A percentile compares a stretch with the other conserved stretches of the same genome.
phyloP scores from a whole-genome alignment of 2,329 filamentous ascomycete genomes.

The Scedosporium apiospermum region DNA sequence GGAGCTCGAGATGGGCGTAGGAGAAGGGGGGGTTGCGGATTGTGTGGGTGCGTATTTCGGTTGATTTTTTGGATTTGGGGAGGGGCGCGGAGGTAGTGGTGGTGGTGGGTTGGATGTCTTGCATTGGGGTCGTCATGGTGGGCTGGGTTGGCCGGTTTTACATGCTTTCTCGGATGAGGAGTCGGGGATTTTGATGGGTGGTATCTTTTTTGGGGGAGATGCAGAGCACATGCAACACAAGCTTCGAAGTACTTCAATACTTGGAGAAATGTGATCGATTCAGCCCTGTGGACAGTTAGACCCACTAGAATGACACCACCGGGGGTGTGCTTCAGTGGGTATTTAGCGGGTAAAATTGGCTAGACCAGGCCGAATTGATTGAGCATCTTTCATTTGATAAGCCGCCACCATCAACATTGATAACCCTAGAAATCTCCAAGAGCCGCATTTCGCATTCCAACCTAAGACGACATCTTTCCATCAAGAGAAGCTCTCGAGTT shows the following conservation, averaged over 20 bases:
- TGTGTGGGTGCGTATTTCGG: slow-evolving; percentile 35
- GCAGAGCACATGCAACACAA: neutral
- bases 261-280: neutral
- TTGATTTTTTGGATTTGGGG: slow-evolving; percentile 1
- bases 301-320: neutral
- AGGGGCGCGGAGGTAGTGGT: neutral
- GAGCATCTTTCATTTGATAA: neutral
- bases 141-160: neutral
- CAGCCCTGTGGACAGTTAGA: neutral
- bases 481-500: too few species aligned
- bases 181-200: neutral
- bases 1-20: slow-evolving; percentile 46
- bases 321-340: neutral
- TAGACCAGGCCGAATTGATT: neutral
- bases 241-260: neutral
- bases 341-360: neutral
- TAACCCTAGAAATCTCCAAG: neutral
- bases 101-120: neutral
- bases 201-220: neutral
- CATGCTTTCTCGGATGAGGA: neutral
- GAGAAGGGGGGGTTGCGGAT: slow-evolving; percentile 43
- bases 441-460: too few species aligned
- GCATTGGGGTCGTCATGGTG: neutral
- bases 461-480: too few species aligned
- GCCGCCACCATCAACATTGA: neutral